Evolutionary conservation across 1,139 yeast species (phyloP).

Genomic region (Yamadazyma jaroonii): DNA sequence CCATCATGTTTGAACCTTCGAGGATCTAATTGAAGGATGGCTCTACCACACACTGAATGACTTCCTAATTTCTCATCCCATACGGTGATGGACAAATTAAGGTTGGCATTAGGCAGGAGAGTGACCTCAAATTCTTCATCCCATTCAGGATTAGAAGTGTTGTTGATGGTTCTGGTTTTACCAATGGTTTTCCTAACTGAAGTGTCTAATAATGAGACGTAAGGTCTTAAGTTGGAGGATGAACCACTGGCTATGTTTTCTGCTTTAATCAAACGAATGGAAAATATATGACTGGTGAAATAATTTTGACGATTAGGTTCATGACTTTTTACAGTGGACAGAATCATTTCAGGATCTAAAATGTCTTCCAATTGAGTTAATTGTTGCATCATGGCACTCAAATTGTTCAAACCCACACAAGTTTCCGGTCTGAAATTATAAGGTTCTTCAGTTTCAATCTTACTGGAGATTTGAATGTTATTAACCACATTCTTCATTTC

Average conservation of each 20-base stretch:
- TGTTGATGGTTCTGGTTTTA: constrained; percentile 63
- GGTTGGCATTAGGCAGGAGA: constrained; percentile 35
- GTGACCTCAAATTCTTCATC: constrained; percentile 80
- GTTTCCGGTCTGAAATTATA: constrained; percentile 62
- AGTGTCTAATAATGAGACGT: constrained; percentile 67
- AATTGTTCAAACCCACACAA: constrained; percentile 73
- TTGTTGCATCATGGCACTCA: constrained; percentile 59
- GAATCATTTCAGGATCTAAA: constrained; percentile 61
- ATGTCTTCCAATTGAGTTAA: constrained; percentile 59
- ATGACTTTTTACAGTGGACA: constrained; percentile 38
- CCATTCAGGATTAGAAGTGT: constrained; percentile 76
- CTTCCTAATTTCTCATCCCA: constrained; percentile 70
- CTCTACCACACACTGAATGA: constrained; percentile 70
- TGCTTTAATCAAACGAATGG: constrained; percentile 65
- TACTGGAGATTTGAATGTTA: constrained; percentile 32
- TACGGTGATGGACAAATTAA: constrained; percentile 56
- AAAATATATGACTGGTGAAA: constrained; percentile 55
- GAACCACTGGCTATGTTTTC: constrained; percentile 51
- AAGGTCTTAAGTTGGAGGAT: constrained; percentile 57
- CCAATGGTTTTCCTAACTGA: constrained; percentile 58
- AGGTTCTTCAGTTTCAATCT: constrained; percentile 48
- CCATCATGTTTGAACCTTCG: constrained; percentile 66
- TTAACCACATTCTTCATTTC: constrained; percentile 49
- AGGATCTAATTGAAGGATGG: constrained; percentile 63
- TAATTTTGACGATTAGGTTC: constrained; percentile 31